Base-by-base conservation (phyloP, 177 flowering plant genomes). In the Vitis hybrid region DNA sequence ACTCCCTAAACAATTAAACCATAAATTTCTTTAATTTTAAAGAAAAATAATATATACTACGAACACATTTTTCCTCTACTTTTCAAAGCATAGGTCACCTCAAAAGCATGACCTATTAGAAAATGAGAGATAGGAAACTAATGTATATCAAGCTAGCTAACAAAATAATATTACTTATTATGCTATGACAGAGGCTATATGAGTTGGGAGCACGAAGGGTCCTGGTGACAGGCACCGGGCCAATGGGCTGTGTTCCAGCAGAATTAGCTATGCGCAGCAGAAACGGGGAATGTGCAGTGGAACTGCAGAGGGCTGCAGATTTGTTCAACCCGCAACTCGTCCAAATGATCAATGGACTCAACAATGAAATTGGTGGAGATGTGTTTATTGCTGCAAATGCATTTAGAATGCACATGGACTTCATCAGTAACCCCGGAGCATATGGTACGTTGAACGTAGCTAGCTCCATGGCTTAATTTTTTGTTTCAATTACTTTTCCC, bases 231-330 rank as follows among this genome's bases (percentile, higher is more conserved):
- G 81, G 82, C 0, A 82, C 84, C 0, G 84, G 84, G 30, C 84
- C 84, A 13, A 11, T 82, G 60, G 84, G 84, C 3, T 82, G 84
- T 52, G 84, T 79, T 4, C 84, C 84, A 6, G 82, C 84, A 40
- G 82, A 82, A 52, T n/a, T 69, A 49, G 84, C 84, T 0, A 10
- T 52, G 73, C 60, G 70, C 1, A 65, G 82, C 71, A 26, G 72
- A 51, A 61, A 58, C 50, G 84, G 84, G 7, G 75, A 82, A 26
- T 82, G 84, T 40, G 64, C 76, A 5, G 66, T 3, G 3, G 82
- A 82, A 52, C 74, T 79, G 48, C 80, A 82, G 49, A 65, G 72
- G 21, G 84, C 84, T 5, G 73, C 84, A 1, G 50, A 13, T 13
- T 40, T 82, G 66, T 82, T 70, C 71, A 79, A 82, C 54, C 84